Base-by-base conservation (phyloP, 306 rosid species). In the Medicago truncatula region DNA sequence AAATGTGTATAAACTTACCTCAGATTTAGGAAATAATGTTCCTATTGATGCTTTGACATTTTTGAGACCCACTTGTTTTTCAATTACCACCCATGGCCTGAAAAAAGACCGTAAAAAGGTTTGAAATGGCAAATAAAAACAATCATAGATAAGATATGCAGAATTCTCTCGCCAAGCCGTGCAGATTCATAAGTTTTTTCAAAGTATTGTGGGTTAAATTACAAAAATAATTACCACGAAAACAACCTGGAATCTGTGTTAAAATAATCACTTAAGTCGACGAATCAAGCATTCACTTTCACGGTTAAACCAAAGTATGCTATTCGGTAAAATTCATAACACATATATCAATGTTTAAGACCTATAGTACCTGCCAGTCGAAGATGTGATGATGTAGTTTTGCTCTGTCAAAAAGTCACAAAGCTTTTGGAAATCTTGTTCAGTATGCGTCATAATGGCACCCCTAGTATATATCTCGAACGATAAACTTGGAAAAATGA, bases 71-170 rank as follows among this genome's bases (percentile, higher is more conserved):
- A 68, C 72, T 56, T 76, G 13, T 74, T 64, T 81, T 54, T 85
- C 92, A 39, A 78, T 81, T 43, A 89, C 66, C 43, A 88, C 87
- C 97, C 92, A 93, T 31, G 98, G 98, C 88, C 97, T 93, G 90
- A 50, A 74, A 83, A 83, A 56, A 68, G 78, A 64, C 18, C 73
- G 49, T 9, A 44, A 60, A 66, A 44, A 14, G 57, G 78, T 16
- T 46, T 40, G 70, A 67, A 67, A 21, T 46, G 18, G 75, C 39
- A 71, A 70, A 74, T 14, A 6, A 50, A 67, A 34, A 60, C 38
- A 61, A 68, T 7, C 18, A 56, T 34, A 56, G 60, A 11, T 43
- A 44, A 44, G 6, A 11, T 44, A 11, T 16, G 8, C 40, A 72
- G 12, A 76, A 74, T 73, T 50, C 71, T 6, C 73, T 38, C 1